Evolutionary conservation across 2,329 filamentous ascomycete species (phyloP), one percentile per base, ranked within the genome.

Genomic region (Periconia digitata): DNA sequence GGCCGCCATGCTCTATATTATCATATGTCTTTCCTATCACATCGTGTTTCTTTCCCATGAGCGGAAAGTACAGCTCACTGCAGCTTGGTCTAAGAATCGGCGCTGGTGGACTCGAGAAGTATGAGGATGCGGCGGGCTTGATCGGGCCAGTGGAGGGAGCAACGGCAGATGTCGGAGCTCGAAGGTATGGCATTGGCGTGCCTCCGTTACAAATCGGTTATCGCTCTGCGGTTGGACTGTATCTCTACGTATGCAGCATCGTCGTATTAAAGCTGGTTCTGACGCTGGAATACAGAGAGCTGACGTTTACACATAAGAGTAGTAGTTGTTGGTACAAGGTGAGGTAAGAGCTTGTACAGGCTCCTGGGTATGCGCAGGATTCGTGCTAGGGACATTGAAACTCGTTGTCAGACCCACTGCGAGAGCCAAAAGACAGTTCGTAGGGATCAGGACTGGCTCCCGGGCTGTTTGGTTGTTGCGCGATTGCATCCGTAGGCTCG

Each of bases 31-130:
- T 18, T 40, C 17, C 18, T 40, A 40, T 18, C 37, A 40, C 37
- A 40, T 40, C 20, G 37, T 40, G 21, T 21, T 40, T 17, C 20
- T 17, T 23, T 21, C 37, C 16, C 34, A 40, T 20, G 37, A 40
- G 37, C 37, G 12, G 20, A 40, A 22, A 42, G 20, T 27, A 29
- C 20, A 42, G 40, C 40, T 29, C 40, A 15, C 40, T 42, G 40
- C 40, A 16, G 40, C 40, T 42, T 42, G 23, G 40, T 29, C 40
- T 42, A 42, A 22, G 40, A 24, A 42, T 42, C 40, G 22, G 43
- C 43, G 43, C 32, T 27, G 34, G 44, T 41, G 8, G 44, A 47
- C 44, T 47, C 38, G 44, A 47, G 44, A 47, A 47, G 45, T 37
- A 47, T 42, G 23, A 41, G 45, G 45, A 38, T 39, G 45, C 35